Percentiles rank a stretch among this genome's conserved stretches.
Evolutionary conservation across 2,329 filamentous ascomycete species (phyloP).

Genomic region (Colletotrichum godetiae): DNA sequence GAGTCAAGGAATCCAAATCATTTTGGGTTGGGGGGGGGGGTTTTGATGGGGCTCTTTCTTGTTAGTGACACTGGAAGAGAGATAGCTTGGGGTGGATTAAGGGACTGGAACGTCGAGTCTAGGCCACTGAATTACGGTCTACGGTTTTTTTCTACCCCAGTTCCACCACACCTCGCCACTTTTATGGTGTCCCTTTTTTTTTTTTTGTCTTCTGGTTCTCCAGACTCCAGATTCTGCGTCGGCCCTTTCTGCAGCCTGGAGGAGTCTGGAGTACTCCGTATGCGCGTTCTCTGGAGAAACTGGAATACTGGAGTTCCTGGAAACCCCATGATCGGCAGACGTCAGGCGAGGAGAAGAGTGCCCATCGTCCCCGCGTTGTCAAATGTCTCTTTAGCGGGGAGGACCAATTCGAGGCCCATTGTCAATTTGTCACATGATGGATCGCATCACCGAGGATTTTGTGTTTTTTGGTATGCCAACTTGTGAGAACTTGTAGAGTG

Average conservation of each 20-base stretch:
- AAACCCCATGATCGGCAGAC: background rate
- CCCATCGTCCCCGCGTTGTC: too few species aligned
- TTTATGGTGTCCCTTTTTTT: background rate
- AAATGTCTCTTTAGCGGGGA: background rate
- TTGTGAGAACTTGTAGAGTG: too few species aligned
- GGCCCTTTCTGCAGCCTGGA: too few species aligned
- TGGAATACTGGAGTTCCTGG: background rate
- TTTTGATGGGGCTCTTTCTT: background rate
- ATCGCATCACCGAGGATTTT: background rate
- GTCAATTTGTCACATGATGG: background rate
- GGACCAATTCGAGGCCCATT: background rate
- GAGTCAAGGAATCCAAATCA: background rate
- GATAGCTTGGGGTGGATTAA: too few species aligned
- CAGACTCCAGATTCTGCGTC: too few species aligned
- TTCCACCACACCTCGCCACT: background rate
- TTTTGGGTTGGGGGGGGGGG: background rate
- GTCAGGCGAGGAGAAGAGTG: background rate
- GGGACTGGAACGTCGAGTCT: background rate
- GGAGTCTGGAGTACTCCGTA: too few species aligned
- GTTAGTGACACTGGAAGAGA: too few species aligned
- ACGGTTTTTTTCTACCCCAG: background rate
- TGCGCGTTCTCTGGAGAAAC: too few species aligned
- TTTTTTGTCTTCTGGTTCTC: background rate
- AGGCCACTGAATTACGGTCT: background rate
- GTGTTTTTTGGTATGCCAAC: background rate